Base-by-base conservation (phyloP, 2,329 filamentous ascomycete species). In the Aaosphaeria pasadenensis region DNA sequence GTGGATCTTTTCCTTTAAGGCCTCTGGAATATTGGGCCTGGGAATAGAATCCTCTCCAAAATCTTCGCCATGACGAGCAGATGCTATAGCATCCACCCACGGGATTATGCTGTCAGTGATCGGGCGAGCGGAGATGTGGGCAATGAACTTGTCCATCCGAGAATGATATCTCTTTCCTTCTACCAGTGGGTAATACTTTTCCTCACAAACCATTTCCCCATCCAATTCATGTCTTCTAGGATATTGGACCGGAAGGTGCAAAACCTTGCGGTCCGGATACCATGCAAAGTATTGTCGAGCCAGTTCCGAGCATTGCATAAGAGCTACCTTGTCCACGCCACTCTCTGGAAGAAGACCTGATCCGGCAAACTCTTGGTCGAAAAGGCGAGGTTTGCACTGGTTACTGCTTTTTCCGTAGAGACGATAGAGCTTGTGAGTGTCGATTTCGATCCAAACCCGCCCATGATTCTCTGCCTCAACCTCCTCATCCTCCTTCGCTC, bases 1-100 rank as follows among this genome's bases (percentile, higher is more conserved):
- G 29, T 62, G 53, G 1, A 60, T 60, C 31, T 54, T 60, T 1
- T 50, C 48, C 2, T 48, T 32, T 6, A 59, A 50, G 11, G 7
- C 32, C 1, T 31, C n/a, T 4, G 58, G 58, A 33, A 55, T 46
- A 0, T 6, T 5, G 4, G 54, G 47, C 5, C n/a, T 11, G 6
- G 55, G 46, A 9, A 46, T 29, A 11, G 13, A n/a, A 30, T 6
- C 39, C 11, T 43, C 49, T 44, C 9, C 44, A 29, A n/a, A 13
- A 42, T 32, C 33, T 11, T 5, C 40, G 11, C 24, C 11, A 7
- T 38, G 29, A 6, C 36, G 11, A 6, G 48, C 17, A 39, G 6
- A 5, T 45, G 54, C 30, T 24, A 55, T 44, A 13, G 30, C 24
- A 6, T 33, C 5, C 1, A 60, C 24, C 57, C 58, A 62, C 3